Evolutionary conservation across 2,329 filamentous ascomycete genomes (phyloP).

Genomic region (Fusarium tjaetaba): DNA sequence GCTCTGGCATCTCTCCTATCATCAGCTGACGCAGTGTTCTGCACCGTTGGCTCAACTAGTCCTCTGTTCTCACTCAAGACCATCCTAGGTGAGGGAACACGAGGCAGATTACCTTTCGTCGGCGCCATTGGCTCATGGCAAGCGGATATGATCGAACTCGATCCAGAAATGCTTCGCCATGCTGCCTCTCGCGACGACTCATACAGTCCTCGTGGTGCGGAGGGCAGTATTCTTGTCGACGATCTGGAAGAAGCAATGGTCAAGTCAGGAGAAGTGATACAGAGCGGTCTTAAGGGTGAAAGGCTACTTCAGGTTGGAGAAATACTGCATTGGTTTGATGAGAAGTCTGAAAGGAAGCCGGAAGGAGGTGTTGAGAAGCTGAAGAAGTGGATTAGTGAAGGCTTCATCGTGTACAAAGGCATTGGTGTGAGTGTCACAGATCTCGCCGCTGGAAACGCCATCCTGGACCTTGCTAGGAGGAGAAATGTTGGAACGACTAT

Average conservation of each 20-base stretch:
- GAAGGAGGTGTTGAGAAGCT: not conserved
- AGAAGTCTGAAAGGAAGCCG: not conserved
- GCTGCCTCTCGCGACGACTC: slow-evolving; percentile 4
- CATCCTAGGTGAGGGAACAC: not conserved
- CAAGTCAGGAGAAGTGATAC: slow-evolving; percentile 74
- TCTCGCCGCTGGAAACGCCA: slow-evolving; percentile 44
- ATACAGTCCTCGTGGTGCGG: not conserved
- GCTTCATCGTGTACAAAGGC: slow-evolving; percentile 43
- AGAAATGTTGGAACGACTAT: slow-evolving; percentile 12
- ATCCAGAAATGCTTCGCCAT: slow-evolving; percentile 65
- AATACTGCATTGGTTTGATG: slow-evolving; percentile 15
- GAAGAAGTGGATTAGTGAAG: slow-evolving; percentile 31
- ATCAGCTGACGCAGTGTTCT: slow-evolving; percentile 27
- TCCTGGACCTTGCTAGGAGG: slow-evolving; percentile 43
- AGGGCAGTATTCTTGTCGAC: slow-evolving; percentile 56
- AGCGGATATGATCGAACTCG: slow-evolving; percentile 73
- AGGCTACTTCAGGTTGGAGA: slow-evolving; percentile 73
- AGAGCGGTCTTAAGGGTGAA: slow-evolving; percentile 65
- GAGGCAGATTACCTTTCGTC: slow-evolving; percentile 49
- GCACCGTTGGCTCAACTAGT: slow-evolving; percentile 32
- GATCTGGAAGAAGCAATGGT: slow-evolving; percentile 68
- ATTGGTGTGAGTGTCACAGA: slow-evolving; percentile 48
- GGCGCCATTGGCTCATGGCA: slow-evolving; percentile 64
- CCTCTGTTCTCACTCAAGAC: slow-evolving; percentile 14
- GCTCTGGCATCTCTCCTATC: not conserved